phyloP scores from a whole-genome alignment of 2,329 filamentous ascomycete genomes.

The Monosporascus sp. region DNA sequence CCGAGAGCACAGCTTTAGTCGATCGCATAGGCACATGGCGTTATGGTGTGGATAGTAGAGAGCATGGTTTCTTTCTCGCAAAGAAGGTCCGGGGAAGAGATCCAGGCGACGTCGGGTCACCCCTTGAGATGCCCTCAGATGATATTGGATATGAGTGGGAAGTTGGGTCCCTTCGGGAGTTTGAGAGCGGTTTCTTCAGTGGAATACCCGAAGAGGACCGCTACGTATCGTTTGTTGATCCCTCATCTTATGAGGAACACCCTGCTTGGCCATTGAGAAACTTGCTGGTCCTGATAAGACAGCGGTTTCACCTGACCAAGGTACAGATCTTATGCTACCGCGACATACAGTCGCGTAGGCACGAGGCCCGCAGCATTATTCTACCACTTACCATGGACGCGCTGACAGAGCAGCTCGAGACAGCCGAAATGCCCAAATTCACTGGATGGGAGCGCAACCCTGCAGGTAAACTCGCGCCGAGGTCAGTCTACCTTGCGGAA shows the following conservation, averaged over 20 bases:
- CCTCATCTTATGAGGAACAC: slow-evolving; percentile 81
- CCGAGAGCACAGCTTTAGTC: slow-evolving; percentile 73
- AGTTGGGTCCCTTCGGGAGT: slow-evolving; percentile 68
- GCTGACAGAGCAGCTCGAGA: slow-evolving; percentile 34
- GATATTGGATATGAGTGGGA: slow-evolving; percentile 67
- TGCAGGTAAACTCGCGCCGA: slow-evolving; percentile 69
- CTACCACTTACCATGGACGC: slow-evolving; percentile 57
- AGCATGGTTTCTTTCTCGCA: slow-evolving; percentile 94
- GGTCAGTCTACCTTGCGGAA: slow-evolving; percentile 76
- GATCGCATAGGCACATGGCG: slow-evolving; percentile 84
- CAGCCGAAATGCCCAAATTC: slow-evolving; percentile 69
- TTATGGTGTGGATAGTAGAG: slow-evolving; percentile 71
- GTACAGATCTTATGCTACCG: slow-evolving; percentile 87
- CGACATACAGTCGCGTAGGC: slow-evolving; percentile 70
- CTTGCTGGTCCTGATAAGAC: slow-evolving; percentile 74
- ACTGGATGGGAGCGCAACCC: slow-evolving; percentile 92
- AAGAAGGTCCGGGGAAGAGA: slow-evolving; percentile 57
- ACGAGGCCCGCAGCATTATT: slow-evolving; percentile 77
- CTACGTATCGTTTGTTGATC: slow-evolving; percentile 84
- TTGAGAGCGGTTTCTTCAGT: slow-evolving; percentile 84
- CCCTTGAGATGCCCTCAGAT: slow-evolving; percentile 48
- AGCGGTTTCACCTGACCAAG: slow-evolving; percentile 70
- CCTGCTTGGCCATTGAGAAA: slow-evolving; percentile 94
- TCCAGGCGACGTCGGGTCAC: slow-evolving; percentile 29
- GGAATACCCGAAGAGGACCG: slow-evolving; percentile 64